phyloP scores from a whole-genome alignment of 129 eudicot species.

The Glebionis coronaria region DNA sequence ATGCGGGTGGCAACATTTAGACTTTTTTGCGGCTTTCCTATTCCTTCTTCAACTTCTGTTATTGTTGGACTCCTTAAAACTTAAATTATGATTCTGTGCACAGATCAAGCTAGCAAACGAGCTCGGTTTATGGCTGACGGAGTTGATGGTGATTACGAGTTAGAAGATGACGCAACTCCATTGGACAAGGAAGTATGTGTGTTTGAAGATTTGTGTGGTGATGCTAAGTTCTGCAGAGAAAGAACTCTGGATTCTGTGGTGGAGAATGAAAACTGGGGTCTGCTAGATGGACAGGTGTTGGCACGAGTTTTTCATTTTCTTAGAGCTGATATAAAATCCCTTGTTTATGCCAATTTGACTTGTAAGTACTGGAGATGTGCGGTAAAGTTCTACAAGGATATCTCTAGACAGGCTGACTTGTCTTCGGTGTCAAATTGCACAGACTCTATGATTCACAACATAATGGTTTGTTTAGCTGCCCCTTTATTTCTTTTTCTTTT shows the following conservation, averaged over 20 bases:
- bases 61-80: background rate
- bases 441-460: slow-evolving; percentile 49
- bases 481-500: background rate
- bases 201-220: slow-evolving; percentile 76
- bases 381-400: slow-evolving; percentile 54
- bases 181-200: slow-evolving; percentile 36
- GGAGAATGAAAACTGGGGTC: slow-evolving; percentile 63
- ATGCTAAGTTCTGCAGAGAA: slow-evolving; percentile 45
- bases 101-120: slow-evolving; percentile 60
- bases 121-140: slow-evolving; percentile 48
- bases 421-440: slow-evolving; percentile 59
- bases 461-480: slow-evolving; percentile 50
- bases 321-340: slow-evolving; percentile 64
- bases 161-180: slow-evolving; percentile 35
- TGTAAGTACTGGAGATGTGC: slow-evolving; percentile 93
- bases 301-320: slow-evolving; percentile 88
- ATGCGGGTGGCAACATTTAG: too few relatives aligned
- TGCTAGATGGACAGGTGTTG: slow-evolving; percentile 64
- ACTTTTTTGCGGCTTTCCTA: too few relatives aligned
- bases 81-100: slow-evolving; percentile 10
- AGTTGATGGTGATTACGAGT: slow-evolving; percentile 50
- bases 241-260: slow-evolving; percentile 19
- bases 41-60: background rate
- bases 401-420: slow-evolving; percentile 64
- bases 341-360: slow-evolving; percentile 66